Evolutionary conservation across 2,329 filamentous ascomycete species (phyloP).

Genomic region (Emericellopsis atlantica): DNA sequence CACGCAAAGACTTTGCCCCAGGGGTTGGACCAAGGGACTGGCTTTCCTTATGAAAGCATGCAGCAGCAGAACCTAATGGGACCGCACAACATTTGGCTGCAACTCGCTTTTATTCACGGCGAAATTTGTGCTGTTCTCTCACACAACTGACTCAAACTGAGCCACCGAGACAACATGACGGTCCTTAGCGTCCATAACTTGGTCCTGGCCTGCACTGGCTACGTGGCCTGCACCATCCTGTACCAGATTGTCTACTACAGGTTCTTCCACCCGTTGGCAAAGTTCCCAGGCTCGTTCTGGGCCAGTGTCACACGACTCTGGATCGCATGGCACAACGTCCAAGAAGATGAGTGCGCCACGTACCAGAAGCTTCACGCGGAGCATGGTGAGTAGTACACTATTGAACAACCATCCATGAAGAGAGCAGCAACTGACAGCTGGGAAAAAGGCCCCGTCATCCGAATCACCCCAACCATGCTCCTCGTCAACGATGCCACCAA

Average conservation of each 20-base stretch:
- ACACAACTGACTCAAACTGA: neutral
- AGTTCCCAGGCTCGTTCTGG: conserved; percentile 43
- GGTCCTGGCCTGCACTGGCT: conserved; percentile 12
- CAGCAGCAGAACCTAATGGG: no score
- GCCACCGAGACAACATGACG: neutral
- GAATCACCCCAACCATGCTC: conserved; percentile 38
- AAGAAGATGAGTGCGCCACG: conserved; percentile 28
- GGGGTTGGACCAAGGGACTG: no score
- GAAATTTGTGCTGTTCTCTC: no score
- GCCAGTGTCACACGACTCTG: conserved; percentile 38
- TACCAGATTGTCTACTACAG: conserved; percentile 32
- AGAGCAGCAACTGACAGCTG: neutral
- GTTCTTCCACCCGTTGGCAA: conserved; percentile 37
- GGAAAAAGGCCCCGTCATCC: conserved; percentile 32
- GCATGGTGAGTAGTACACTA: conserved; percentile 24
- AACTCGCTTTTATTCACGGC: no score
- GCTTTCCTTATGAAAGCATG: no score
- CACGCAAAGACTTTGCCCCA: no score
- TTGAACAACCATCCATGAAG: neutral
- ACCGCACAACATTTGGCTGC: no score
- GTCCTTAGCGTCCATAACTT: conserved; percentile 15
- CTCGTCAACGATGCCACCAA: conserved; percentile 38
- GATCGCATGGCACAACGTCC: conserved; percentile 37
- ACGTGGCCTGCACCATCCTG: conserved; percentile 6
- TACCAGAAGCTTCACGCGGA: conserved; percentile 28